Evolutionary conservation across 2,329 filamentous ascomycete species (phyloP).

Genomic region (Dactylellina sp.): DNA sequence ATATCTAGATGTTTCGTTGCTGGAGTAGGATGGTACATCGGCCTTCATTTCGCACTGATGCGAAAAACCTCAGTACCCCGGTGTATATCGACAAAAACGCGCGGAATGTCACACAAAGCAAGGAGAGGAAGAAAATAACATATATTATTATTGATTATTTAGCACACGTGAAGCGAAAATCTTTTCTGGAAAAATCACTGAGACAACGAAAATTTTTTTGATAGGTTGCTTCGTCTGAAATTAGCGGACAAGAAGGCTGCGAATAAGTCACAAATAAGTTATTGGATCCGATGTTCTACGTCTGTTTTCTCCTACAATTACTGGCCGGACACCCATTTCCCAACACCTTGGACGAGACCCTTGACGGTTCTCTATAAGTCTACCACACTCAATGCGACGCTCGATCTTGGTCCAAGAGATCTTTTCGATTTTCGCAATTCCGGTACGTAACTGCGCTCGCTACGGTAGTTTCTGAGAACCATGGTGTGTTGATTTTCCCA

Average conservation of each 20-base stretch:
- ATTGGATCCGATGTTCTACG: slow-evolving; percentile 3
- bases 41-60: slow-evolving; percentile 1
- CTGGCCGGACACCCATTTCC: background rate
- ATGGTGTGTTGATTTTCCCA: slow-evolving; percentile 5
- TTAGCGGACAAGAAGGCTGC: background rate
- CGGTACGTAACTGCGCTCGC: background rate
- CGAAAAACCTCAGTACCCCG: background rate
- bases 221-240: slow-evolving; percentile 51
- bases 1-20: background rate
- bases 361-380: background rate
- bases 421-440: background rate
- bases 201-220: slow-evolving; percentile 6
- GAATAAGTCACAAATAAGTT: background rate
- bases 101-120: slow-evolving; percentile 1
- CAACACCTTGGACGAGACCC: background rate
- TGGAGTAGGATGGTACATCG: slow-evolving; percentile 1
- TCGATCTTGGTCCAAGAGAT: background rate
- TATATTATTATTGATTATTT: background rate
- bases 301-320: slow-evolving; percentile 1
- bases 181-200: background rate
- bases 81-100: background rate
- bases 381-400: background rate
- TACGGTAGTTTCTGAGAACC: background rate
- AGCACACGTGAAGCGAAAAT: background rate
- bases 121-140: background rate